These are phyloP conservation scores for Taiozyma onychis DNA, from an alignment of 1,139 yeast genomes.

Conservation along the genomic window DNA sequence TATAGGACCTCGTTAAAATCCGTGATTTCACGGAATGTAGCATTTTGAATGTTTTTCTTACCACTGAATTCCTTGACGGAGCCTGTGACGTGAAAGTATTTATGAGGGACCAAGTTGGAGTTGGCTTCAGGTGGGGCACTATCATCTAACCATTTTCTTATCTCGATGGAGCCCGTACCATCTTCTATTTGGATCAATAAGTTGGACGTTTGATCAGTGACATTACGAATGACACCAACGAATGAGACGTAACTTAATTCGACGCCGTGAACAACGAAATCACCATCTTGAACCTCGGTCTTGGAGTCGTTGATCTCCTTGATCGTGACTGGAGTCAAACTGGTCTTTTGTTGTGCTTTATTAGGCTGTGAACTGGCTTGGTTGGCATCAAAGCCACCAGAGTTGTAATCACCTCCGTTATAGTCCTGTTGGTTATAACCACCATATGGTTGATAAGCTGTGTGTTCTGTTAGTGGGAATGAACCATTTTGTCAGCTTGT, in stretches of 20 bases:
- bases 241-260: conserved; percentile 56
- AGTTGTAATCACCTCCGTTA: conserved; percentile 15
- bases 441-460: conserved; percentile 24
- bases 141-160: conserved; percentile 66
- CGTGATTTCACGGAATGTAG: conserved; percentile 51
- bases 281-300: conserved; percentile 69
- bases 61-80: conserved; percentile 66
- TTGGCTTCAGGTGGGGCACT: conserved; percentile 29
- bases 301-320: conserved; percentile 68
- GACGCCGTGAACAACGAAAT: conserved; percentile 60
- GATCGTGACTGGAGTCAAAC: conserved; percentile 77
- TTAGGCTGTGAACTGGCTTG: conserved; percentile 17
- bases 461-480: background rate
- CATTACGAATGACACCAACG: conserved; percentile 60
- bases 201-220: conserved; percentile 47
- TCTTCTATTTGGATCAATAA: conserved; percentile 65
- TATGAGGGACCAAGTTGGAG: conserved; percentile 31
- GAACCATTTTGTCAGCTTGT: too few species aligned
- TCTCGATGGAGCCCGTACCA: conserved; percentile 74
- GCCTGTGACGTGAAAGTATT: conserved; percentile 69
- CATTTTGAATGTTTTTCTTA: conserved; percentile 60
- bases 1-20: conserved; percentile 75
- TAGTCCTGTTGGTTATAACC: conserved; percentile 15
- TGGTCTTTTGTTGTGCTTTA: conserved; percentile 20
- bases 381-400: conserved; percentile 26